Conservation (phyloP, 805 yeast species). For the Metschnikowia gruessii region DNA sequence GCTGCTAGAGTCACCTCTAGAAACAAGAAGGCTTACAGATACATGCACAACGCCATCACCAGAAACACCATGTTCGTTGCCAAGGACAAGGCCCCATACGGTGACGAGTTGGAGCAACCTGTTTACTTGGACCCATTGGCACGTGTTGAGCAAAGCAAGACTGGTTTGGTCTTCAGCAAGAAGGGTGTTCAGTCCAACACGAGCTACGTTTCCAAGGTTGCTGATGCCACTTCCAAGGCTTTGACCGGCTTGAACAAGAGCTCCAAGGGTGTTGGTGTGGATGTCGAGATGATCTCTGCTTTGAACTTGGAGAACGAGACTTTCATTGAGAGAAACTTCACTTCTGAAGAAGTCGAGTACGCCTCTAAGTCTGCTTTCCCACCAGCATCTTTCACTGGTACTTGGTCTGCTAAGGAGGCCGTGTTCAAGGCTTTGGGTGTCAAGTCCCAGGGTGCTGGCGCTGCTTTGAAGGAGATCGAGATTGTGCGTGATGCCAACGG, state of each 20-base stretch:
- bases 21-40: slow-evolving; percentile 87
- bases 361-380: slow-evolving; percentile 72
- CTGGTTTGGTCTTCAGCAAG: slow-evolving; percentile 45
- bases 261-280: slow-evolving; percentile 87
- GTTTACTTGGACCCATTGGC: slow-evolving; percentile 97
- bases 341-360: slow-evolving; percentile 73
- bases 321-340: slow-evolving; percentile 89
- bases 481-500: slow-evolving; percentile 68
- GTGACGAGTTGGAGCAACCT: slow-evolving; percentile 78
- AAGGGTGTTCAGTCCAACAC: slow-evolving; percentile 49
- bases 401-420: slow-evolving; percentile 99
- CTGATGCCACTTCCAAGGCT: slow-evolving; percentile 62
- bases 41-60: slow-evolving; percentile 93
- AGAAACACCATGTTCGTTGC: slow-evolving; percentile 88
- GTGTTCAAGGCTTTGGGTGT: slow-evolving; percentile 95
- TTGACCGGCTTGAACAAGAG: slow-evolving; percentile 55
- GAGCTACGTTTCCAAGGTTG: slow-evolving; percentile 44
- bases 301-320: slow-evolving; percentile 87
- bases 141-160: slow-evolving; percentile 51
- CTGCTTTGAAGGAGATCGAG: slow-evolving; percentile 88
- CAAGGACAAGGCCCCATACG: slow-evolving; percentile 91
- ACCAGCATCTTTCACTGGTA: slow-evolving; percentile 91
- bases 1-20: slow-evolving; percentile 68
- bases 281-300: slow-evolving; percentile 83
- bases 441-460: slow-evolving; percentile 90